A percentile compares a stretch with the other conserved stretches of the same genome.
These are phyloP conservation scores for Aspergillus tamarii DNA, from an alignment of 2,329 filamentous ascomycete species.

Conservation along the genomic window DNA sequence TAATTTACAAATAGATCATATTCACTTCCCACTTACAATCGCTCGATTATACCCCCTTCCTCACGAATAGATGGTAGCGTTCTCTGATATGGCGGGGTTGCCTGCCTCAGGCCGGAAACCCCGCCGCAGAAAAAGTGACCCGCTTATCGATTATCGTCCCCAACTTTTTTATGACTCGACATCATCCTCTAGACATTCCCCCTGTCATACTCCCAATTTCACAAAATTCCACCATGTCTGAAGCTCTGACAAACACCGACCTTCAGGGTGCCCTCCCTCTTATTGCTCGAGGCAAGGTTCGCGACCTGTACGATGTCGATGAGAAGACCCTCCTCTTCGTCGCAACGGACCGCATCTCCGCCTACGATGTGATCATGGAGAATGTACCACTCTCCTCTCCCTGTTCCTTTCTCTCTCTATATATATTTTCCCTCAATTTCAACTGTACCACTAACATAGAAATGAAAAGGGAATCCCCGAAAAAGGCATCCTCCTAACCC, in stretches of 20 bases:
- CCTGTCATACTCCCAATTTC: not conserved
- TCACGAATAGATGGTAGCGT: not conserved
- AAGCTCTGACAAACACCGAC: constrained; percentile 46
- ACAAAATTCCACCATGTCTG: constrained; percentile 33
- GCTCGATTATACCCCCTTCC: not conserved
- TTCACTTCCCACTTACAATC: not conserved
- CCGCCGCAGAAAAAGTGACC: not conserved
- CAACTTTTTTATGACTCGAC: constrained; percentile 2
- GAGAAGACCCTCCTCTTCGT: constrained; percentile 76
- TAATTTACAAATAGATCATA: not conserved
- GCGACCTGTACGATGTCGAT: constrained; percentile 77
- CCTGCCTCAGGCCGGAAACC: not conserved
- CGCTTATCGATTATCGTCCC: constrained; percentile 4
- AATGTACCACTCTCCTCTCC: constrained; percentile 62
- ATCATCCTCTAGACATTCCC: not conserved
- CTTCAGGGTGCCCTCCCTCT: constrained; percentile 50
- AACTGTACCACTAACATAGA: constrained; percentile 24
- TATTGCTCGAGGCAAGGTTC: constrained; percentile 72
- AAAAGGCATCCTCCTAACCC: constrained; percentile 69
- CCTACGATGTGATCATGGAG: constrained; percentile 87
- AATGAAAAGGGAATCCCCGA: constrained; percentile 62
- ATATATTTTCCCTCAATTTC: constrained; percentile 48
- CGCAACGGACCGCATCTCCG: constrained; percentile 87
- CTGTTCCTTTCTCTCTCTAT: not conserved
- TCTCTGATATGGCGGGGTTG: not conserved